Evolutionary conservation across 306 rosid genomes (phyloP), one percentile per base, ranked within the genome.

Genomic region (Quercus agrifolia): DNA sequence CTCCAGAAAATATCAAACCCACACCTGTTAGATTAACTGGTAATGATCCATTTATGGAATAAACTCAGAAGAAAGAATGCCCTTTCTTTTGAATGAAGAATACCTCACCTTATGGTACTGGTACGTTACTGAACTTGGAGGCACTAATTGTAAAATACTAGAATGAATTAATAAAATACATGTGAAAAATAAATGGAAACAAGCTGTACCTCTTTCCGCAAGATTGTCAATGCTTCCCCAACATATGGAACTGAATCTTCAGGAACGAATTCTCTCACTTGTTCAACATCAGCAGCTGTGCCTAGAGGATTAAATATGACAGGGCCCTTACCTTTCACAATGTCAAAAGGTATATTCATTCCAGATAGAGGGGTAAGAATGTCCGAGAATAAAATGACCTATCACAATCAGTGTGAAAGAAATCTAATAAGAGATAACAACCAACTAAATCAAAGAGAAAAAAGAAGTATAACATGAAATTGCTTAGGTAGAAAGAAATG

Each of bases 281-380:
- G 86, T 74, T 87, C 85, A 35, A 93, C 97, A 82, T 93, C 94
- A 61, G 86, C 86, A 62, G 88, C 88, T 30, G 91, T 77, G 44
- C 77, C 57, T 80, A 95, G 74, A 62, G 98, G 96, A 81, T 90
- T 84, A 73, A 89, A 91, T 66, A 95, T 95, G 71, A 95, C 83
- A 17, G 99, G 99, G 80, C 99, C 99, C 85, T 88, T 91, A 15
- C 99, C 99, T 85, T 95, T 95, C 76, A 95, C 98, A 74, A 95
- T 95, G 87, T 95, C 99, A 63, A 95, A 95, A 30, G 99, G 98
- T 75, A 95, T 91, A 74, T 95, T 95, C 99, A 95, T 95, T 72
- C 99, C 99, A 14, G 99, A 89, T 35, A 95, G 97, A 13, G 99
- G 99, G 62, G 99, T 95, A 67, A 95, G 92, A 88, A 95, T 95